phyloP scores from a whole-genome alignment of 78 protist genomes.

The Emiliania huxleyi region DNA sequence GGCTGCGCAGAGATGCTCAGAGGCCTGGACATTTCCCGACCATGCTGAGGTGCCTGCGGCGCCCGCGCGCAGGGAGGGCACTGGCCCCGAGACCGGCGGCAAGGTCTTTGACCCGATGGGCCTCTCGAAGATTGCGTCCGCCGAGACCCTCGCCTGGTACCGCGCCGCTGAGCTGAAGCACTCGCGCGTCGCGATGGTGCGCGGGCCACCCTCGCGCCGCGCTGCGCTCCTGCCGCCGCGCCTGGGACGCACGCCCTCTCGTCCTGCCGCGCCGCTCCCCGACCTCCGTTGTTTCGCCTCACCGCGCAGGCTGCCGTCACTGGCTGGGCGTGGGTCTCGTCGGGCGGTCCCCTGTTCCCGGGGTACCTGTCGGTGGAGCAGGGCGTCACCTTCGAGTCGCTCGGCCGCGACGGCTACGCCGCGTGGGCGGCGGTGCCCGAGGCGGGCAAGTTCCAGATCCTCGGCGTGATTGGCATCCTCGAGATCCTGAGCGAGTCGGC shows the following conservation, averaged over 20 bases:
- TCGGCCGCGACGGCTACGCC: neutral
- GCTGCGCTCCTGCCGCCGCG: neutral
- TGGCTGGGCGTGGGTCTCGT: neutral
- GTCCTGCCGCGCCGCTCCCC: neutral
- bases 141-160: neutral
- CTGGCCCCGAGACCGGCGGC: too few relatives aligned
- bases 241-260: too few relatives aligned
- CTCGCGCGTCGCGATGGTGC: neutral
- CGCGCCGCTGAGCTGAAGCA: slow-evolving; percentile 15
- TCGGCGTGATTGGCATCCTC: neutral
- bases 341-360: neutral
- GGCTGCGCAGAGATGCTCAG: too few relatives aligned
- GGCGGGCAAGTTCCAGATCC: neutral
- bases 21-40: neutral
- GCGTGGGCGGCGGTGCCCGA: neutral
- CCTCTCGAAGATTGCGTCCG: neutral
- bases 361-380: neutral
- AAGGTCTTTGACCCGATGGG: neutral
- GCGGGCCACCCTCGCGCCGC: neutral
- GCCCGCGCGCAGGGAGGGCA: neutral
- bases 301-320: neutral
- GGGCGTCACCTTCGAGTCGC: neutral
- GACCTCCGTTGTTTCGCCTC: too few relatives aligned
- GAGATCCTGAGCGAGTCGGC: neutral
- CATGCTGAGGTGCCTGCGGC: neutral